Conservation (phyloP, 768 basidiomycete species). For the Jaapia argillacea region DNA sequence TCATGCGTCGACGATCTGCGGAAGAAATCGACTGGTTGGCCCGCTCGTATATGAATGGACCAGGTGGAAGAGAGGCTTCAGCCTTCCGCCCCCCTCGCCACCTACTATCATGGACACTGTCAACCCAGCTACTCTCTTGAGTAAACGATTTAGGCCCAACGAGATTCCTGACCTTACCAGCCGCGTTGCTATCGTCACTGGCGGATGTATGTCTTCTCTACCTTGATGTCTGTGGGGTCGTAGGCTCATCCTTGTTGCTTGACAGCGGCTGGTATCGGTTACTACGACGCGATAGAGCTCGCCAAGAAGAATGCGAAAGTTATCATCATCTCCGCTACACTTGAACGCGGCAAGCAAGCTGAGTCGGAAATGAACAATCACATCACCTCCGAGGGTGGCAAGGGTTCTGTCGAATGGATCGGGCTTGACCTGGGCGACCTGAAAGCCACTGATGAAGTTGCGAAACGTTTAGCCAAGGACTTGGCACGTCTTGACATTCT, state of each 20-base stretch:
- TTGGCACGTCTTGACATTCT: constrained; percentile 17
- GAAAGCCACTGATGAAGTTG: constrained; percentile 13
- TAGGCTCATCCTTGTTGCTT: too few relatives aligned
- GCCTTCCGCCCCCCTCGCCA: too few relatives aligned
- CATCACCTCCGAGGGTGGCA: constrained; percentile 11
- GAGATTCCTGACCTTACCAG: constrained; percentile 18
- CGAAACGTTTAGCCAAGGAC: constrained; percentile 12
- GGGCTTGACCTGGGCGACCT: constrained; percentile 14
- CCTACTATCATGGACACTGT: neutral
- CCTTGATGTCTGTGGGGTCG: too few relatives aligned
- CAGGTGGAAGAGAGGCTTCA: too few relatives aligned
- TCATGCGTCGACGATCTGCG: too few relatives aligned
- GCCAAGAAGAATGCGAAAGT: constrained; percentile 17
- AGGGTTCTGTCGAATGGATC: constrained; percentile 15
- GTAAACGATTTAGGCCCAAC: constrained; percentile 16
- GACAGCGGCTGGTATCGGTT: constrained; percentile 15
- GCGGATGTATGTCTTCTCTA: constrained; percentile 8
- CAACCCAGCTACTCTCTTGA: constrained; percentile 6
- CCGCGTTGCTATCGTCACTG: constrained; percentile 19
- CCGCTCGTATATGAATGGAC: too few relatives aligned
- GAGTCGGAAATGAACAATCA: constrained; percentile 15
- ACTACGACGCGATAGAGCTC: constrained; percentile 19
- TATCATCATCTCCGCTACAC: constrained; percentile 18
- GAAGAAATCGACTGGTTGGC: too few relatives aligned
- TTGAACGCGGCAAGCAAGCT: constrained; percentile 16